Evolutionary conservation across 2,329 filamentous ascomycete species (phyloP), one percentile per base, ranked within the genome.

Genomic region (Dactylonectria estremocensis): DNA sequence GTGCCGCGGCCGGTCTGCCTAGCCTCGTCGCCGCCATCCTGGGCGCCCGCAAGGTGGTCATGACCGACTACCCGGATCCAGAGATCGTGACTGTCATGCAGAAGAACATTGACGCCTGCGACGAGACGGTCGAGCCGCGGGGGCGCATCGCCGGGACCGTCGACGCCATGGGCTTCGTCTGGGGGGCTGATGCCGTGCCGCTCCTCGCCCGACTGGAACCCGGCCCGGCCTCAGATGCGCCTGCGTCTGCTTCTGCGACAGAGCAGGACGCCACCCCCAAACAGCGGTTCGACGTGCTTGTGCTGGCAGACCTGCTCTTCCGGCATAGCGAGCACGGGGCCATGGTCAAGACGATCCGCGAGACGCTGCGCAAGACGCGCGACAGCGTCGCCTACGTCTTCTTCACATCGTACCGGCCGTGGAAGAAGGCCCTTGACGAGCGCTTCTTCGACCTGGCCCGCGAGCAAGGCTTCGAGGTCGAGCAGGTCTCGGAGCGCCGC

Each of bases 351-450:
- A 94, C 92, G 4, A 88, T 98, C 67, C 84, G 88, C 75, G 79
- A 87, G 76, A 93, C 92, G 16, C 81, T 98, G 75, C 88, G 86
- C 73, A 85, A 83, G 68, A 80, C 83, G 3, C 74, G 79, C 3
- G 83, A 83, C 2, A 89, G 91, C 55, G 87, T 86, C 61, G 94
- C 95, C 2, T 88, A 95, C 74, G 95, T 98, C 8, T 97, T 98
- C 80, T 98, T 98, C 83, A 97, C 95, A 0, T 95, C 94, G 20
- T 97, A 98, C 82, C 87, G 96, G 69, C 95, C 95, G 1, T 98
- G 95, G 95, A 84, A 98, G 77, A 86, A 93, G 75, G 88, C 95
- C 69, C 93, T 94, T 80, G 96, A 97, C 76, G 85, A 97, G 78
- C 89, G 88, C 4, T 98, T 98, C 83, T 98, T 98, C 77, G 92